Evolutionary conservation across 495 filamentous ascomycete genomes (phyloP).

Genomic region (Penicillium herquei): DNA sequence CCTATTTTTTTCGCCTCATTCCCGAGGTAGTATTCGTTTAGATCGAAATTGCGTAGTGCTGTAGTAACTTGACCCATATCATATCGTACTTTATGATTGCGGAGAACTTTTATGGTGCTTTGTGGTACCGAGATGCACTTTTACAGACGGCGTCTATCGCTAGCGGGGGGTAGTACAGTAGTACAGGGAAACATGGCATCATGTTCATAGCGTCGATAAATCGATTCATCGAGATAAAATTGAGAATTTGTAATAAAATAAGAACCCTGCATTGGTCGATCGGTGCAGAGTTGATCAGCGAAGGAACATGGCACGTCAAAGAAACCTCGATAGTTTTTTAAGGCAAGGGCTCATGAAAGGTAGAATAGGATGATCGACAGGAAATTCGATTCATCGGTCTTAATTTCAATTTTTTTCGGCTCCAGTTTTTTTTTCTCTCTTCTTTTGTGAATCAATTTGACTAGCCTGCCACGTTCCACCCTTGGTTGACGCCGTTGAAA

Average conservation of each 20-base stretch:
- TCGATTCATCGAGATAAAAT: not conserved
- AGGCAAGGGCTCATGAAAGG: not conserved
- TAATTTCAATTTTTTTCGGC: not conserved
- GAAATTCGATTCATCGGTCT: not conserved
- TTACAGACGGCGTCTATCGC: constrained; percentile 29
- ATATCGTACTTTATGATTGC: no score
- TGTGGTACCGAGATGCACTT: no score
- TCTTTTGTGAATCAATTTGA: not conserved
- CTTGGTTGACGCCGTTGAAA: constrained; percentile 9
- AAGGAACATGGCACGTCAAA: no score
- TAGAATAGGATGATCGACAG: constrained; percentile 2
- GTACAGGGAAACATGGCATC: constrained; percentile 16
- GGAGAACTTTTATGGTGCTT: no score
- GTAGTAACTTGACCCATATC: no score
- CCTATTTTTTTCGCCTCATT: not conserved
- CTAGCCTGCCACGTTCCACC: constrained; percentile 13
- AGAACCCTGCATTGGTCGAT: no score
- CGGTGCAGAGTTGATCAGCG: no score
- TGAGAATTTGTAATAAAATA: no score
- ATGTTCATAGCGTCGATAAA: not conserved
- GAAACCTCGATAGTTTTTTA: not conserved
- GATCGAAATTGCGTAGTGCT: not conserved
- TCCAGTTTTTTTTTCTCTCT: not conserved
- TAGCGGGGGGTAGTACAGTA: constrained; percentile 16
- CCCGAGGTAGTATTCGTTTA: not conserved